Conservation (phyloP, 1,139 yeast species). For the Saccharomyces hybrid region DNA sequence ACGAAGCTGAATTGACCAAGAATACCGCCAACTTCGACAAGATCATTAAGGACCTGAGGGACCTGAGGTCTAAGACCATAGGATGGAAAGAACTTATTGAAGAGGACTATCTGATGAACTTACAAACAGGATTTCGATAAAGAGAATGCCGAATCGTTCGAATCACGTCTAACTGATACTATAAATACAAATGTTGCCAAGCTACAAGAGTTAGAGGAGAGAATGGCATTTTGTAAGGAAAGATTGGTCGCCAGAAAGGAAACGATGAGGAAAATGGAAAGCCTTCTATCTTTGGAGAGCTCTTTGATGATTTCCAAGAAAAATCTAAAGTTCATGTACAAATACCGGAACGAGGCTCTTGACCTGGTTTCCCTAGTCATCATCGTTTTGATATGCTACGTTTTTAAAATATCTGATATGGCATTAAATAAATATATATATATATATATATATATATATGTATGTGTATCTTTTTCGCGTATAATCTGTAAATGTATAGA, state of each 20-base stretch:
- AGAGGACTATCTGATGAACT: conserved; percentile 10
- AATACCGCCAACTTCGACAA: conserved; percentile 12
- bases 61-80: conserved; percentile 9
- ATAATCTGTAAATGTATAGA: not conserved
- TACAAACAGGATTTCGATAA: conserved; percentile 15
- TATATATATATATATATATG: not conserved
- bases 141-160: conserved; percentile 14
- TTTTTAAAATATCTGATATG: conserved; percentile 7
- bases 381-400: conserved; percentile 4
- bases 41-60: conserved; percentile 8
- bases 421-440: not conserved
- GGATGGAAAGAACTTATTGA: conserved; percentile 9
- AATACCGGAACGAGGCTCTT: conserved; percentile 18
- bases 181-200: conserved; percentile 12
- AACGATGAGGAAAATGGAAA: conserved; percentile 47
- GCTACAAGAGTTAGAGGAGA: conserved; percentile 15
- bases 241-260: conserved; percentile 63
- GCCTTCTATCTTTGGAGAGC: conserved; percentile 17
- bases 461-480: not conserved
- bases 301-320: conserved; percentile 19
- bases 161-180: conserved; percentile 8
- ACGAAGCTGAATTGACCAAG: conserved; percentile 13
- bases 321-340: conserved; percentile 16
- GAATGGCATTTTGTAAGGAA: conserved; percentile 14
- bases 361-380: conserved; percentile 15